Evolutionary conservation across 257 asterid species (phyloP).

Genomic region (Anisodus acutangulus): DNA sequence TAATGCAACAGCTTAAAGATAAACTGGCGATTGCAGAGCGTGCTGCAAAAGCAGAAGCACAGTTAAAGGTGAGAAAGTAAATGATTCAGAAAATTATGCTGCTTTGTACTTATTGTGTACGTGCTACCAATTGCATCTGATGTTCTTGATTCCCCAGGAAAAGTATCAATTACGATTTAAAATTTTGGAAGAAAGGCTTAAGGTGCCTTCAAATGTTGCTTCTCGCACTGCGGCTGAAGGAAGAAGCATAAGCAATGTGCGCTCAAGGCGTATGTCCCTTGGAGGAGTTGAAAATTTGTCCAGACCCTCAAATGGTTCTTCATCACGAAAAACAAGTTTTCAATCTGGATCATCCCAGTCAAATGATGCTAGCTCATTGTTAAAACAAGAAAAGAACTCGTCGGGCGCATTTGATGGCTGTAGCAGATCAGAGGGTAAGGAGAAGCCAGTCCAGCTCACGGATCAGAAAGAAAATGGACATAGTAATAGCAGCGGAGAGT

Average conservation of each 20-base stretch:
- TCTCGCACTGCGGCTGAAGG: conserved; percentile 51
- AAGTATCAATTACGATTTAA: conserved; percentile 81
- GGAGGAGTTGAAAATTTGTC: conserved; percentile 67
- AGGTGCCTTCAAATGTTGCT: conserved; percentile 52
- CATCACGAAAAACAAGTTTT: conserved; percentile 46
- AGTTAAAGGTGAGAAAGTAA: conserved; percentile 16
- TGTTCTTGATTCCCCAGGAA: conserved; percentile 51
- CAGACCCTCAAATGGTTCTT: conserved; percentile 40
- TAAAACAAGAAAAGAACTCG: conserved; percentile 51
- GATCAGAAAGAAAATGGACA: conserved; percentile 43
- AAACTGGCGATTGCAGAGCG: conserved; percentile 7
- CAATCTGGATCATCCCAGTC: conserved; percentile 45
- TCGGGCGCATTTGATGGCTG: conserved; percentile 50
- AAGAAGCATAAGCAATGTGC: conserved; percentile 57
- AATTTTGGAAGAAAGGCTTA: conserved; percentile 85
- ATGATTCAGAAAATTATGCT: background rate
- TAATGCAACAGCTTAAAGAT: conserved; percentile 5
- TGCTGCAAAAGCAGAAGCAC: conserved; percentile 23
- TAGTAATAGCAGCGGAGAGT: conserved; percentile 38
- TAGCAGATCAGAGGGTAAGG: conserved; percentile 46
- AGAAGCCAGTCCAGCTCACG: conserved; percentile 34
- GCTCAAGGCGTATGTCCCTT: conserved; percentile 60
- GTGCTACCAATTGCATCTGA: background rate
- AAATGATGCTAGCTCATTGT: conserved; percentile 44
- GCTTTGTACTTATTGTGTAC: conserved; percentile 1